Conservation (phyloP, 495 filamentous ascomycete genomes). For the Aspergillus heteromorphus region DNA sequence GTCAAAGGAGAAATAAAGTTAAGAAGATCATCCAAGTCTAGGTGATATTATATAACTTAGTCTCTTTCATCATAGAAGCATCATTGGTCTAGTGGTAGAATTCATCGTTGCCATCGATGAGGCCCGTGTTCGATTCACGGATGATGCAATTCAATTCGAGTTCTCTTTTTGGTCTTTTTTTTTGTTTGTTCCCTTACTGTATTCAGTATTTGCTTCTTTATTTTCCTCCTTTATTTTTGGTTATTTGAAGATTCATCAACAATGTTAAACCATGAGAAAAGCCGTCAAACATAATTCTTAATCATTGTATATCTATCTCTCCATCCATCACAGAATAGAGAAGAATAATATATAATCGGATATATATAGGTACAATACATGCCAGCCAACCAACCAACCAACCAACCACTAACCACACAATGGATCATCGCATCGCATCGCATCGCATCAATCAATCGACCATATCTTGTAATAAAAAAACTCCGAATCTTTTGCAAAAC, state of each 20-base stretch:
- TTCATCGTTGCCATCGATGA: slow-evolving; percentile 57
- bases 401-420: too few relatives aligned
- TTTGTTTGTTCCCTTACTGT: not conserved
- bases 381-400: too few relatives aligned
- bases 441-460: not conserved
- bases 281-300: too few relatives aligned
- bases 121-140: slow-evolving; percentile 56
- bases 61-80: slow-evolving; percentile 29
- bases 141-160: slow-evolving; percentile 37
- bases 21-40: too few relatives aligned
- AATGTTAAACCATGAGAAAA: too few relatives aligned
- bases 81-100: slow-evolving; percentile 58
- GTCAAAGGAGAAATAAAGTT: too few relatives aligned
- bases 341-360: not conserved
- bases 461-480: not conserved
- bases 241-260: too few relatives aligned
- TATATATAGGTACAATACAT: not conserved
- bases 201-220: not conserved
- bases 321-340: not conserved
- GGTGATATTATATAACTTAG: too few relatives aligned
- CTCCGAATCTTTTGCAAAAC: not conserved
- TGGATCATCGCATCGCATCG: too few relatives aligned
- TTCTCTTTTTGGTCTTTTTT: slow-evolving; percentile 10
- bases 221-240: too few relatives aligned
- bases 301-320: not conserved